Conservation (phyloP, 352 stramenopile genomes). For the Pythium chondricola region DNA sequence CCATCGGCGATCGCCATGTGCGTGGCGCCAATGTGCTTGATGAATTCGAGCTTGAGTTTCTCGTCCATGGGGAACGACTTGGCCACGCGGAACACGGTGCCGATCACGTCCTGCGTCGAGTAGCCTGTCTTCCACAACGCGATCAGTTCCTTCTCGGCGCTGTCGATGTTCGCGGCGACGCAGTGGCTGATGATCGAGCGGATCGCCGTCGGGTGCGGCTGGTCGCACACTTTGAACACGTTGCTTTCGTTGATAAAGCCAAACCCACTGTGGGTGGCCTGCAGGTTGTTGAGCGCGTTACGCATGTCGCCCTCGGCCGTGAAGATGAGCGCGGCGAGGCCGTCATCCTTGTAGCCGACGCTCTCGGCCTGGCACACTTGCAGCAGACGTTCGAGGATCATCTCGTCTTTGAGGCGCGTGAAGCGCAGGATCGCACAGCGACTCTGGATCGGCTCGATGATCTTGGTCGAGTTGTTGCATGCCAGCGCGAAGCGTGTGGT, state of each 20-base stretch:
- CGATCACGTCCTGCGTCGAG: conserved; percentile 96
- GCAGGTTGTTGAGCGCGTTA: conserved; percentile 98
- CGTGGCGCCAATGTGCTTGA: conserved; percentile 83
- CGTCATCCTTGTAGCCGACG: conserved; percentile 84
- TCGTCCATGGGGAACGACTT: conserved; percentile 86
- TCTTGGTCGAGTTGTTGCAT: conserved; percentile 99
- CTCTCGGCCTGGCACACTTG: conserved; percentile 92
- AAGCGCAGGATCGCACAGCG: conserved; percentile 98
- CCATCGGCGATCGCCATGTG: conserved; percentile 96
- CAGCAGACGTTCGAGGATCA: conserved; percentile 92
- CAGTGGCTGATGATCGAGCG: conserved; percentile 62
- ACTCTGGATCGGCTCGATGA: conserved; percentile 99
- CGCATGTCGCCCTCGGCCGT: conserved; percentile 99
- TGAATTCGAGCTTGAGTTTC: conserved; percentile 84
- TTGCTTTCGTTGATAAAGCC: conserved; percentile 93
- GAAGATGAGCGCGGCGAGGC: conserved; percentile 97
- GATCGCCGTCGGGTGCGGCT: conserved; percentile 91
- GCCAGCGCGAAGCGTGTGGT: conserved; percentile 98
- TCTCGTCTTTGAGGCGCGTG: conserved; percentile 92
- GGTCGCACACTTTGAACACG: conserved; percentile 95
- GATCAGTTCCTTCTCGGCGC: conserved; percentile 70
- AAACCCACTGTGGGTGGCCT: conserved; percentile 95
- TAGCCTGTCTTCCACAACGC: conserved; percentile 88
- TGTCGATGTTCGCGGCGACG: conserved; percentile 77
- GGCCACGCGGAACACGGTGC: conserved; percentile 95